Base-by-base conservation (phyloP, 2,329 filamentous ascomycete genomes). In the Xylaria polymorpha region DNA sequence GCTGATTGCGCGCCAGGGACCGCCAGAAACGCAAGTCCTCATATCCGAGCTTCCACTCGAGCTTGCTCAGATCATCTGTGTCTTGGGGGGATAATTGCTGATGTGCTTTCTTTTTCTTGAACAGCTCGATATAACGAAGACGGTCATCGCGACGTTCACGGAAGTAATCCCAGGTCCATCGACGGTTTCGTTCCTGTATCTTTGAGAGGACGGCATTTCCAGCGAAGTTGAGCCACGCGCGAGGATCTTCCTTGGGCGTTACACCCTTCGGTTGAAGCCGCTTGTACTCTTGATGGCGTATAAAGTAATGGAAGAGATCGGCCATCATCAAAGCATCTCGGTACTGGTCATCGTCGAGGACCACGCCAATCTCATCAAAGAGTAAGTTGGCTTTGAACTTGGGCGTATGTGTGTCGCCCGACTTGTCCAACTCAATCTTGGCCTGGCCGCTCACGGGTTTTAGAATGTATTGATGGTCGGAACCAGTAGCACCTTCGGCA, bases 1-100 rank as follows among this genome's bases (percentile, higher is more conserved):
- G 85, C 79, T 99, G 93, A 74, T 97, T 99, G 29, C 96, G 90
- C 37, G 95, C 96, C 66, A 99, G 80, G 0, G 96, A 98, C 71
- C 96, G 88, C 94, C 96, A 99, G 82, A 99, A 99, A 4, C 96
- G 91, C 62, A 99, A 85, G 78, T 99, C 97, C 79, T 99, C 96
- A 78, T 99, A 99, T 41, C 87, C 90, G 1, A 97, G 86, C 78
- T 98, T 98, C 84, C 88, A 89, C 79, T 99, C 96, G 2, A 99
- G 86, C 58, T 85, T 85, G 51, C 91, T 88, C 1, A 98, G 78
- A 46, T 94, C 92, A 53, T 91, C 89, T 1, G 81, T 85, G 74
- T 99, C 96, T 8, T 90, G 85, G 0, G 90, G 79, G 0, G 89
- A 86, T 12, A 98, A 82, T 69, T 92, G 91, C 69, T 90, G 89